phyloP scores from a whole-genome alignment of 495 filamentous ascomycete genomes.

The Lepidopterella palustris region DNA sequence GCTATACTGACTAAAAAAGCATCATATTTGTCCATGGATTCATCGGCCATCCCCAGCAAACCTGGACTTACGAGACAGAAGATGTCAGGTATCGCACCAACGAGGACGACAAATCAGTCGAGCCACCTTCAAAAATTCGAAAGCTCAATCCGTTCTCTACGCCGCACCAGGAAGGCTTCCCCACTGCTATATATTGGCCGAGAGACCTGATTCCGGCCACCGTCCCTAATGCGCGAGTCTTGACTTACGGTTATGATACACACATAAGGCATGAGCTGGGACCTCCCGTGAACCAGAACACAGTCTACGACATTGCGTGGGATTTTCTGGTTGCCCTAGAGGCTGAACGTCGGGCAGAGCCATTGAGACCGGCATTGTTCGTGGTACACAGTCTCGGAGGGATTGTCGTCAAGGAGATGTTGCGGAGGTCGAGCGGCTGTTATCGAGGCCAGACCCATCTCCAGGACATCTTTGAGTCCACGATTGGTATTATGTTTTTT shows the following conservation, averaged over 20 bases:
- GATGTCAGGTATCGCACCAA: background rate
- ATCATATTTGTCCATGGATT: slow-evolving; percentile 14
- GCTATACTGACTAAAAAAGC: background rate
- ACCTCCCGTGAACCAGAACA: slow-evolving; percentile 30
- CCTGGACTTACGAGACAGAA: slow-evolving; percentile 5
- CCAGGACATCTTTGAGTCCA: slow-evolving; percentile 32
- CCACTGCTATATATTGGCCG: slow-evolving; percentile 10
- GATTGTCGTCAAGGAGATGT: slow-evolving; percentile 43
- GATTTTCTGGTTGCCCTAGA: slow-evolving; percentile 39
- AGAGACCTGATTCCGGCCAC: slow-evolving; percentile 35
- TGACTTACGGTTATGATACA: slow-evolving; percentile 42
- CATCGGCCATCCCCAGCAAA: slow-evolving; percentile 6
- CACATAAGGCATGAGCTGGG: slow-evolving; percentile 33
- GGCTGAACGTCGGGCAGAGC: slow-evolving; percentile 23
- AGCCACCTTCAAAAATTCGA: slow-evolving; percentile 3
- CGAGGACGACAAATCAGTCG: background rate
- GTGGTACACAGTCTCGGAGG: slow-evolving; percentile 50
- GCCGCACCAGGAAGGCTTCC: background rate
- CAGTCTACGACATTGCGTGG: slow-evolving; percentile 34
- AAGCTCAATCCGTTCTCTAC: background rate
- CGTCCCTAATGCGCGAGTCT: slow-evolving; percentile 32
- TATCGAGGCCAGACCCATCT: slow-evolving; percentile 22
- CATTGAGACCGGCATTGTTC: slow-evolving; percentile 40
- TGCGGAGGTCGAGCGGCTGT: slow-evolving; percentile 29
- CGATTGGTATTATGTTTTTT: slow-evolving; percentile 38